phyloP scores from a whole-genome alignment of 768 basidiomycete species.

The Boletus sp. region DNA sequence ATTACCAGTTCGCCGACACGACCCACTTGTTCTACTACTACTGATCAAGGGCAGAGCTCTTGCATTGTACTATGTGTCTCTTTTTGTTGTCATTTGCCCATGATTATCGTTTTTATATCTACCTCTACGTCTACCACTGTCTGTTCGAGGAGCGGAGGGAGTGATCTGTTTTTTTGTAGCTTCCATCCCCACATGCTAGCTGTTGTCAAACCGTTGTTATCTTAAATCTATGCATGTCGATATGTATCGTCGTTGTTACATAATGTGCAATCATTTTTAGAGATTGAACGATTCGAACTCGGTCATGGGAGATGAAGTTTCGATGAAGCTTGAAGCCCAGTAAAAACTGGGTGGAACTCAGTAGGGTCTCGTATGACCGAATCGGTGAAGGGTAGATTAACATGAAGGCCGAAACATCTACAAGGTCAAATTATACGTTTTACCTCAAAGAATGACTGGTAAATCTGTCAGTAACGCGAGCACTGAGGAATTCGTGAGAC shows the following conservation, averaged over 20 bases:
- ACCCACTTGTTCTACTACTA: slow-evolving; percentile 6
- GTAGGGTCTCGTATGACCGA: too few species aligned
- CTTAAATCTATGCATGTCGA: slow-evolving; percentile 28
- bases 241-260: slow-evolving; percentile 15
- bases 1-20: slow-evolving; percentile 16
- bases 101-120: slow-evolving; percentile 19
- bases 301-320: too few species aligned
- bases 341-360: too few species aligned
- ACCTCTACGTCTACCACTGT: slow-evolving; percentile 14
- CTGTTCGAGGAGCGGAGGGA: slow-evolving; percentile 7
- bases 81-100: slow-evolving; percentile 6
- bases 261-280: slow-evolving; percentile 11
- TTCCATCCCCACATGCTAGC: slow-evolving; percentile 21
- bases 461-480: slow-evolving; percentile 3
- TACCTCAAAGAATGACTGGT: slow-evolving; percentile 85
- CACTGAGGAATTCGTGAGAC: slow-evolving; percentile 2
- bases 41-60: slow-evolving; percentile 10
- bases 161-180: background rate
- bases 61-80: slow-evolving; percentile 19
- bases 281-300: background rate
- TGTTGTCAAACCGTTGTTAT: slow-evolving; percentile 26
- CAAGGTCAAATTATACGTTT: slow-evolving; percentile 73
- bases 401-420: background rate
- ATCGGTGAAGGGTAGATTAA: background rate
- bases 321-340: too few species aligned